A percentile compares a stretch with the other conserved stretches of the same genome.
Evolutionary conservation across 306 rosid species (phyloP).

Genomic region (Corylus heterophylla): DNA sequence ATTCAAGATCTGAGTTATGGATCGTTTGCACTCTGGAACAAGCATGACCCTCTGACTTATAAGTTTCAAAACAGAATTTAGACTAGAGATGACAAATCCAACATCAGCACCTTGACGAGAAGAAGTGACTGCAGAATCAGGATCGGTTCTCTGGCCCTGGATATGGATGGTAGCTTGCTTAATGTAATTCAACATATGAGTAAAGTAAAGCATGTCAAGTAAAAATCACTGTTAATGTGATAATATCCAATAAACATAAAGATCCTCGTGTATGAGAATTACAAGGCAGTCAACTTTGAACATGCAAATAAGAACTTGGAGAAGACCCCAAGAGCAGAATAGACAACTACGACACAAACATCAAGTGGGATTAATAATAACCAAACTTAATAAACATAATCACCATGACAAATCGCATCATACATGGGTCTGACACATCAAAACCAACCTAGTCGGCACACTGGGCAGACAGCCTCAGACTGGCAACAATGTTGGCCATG

Average conservation of each 20-base stretch:
- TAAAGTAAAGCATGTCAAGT: conserved; percentile 3
- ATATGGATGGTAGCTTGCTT: conserved; percentile 27
- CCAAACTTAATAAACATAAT: not conserved
- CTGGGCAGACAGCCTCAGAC: not conserved
- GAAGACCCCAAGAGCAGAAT: not conserved
- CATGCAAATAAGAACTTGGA: not conserved
- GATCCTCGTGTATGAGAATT: not conserved
- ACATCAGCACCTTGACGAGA: conserved; percentile 87
- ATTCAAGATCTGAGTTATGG: conserved; percentile 82
- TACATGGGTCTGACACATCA: not conserved
- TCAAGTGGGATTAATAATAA: not conserved
- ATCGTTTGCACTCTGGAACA: conserved; percentile 83
- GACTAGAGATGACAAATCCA: conserved; percentile 77
- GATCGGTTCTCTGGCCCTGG: conserved; percentile 85
- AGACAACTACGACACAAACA: not conserved
- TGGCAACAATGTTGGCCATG: not conserved
- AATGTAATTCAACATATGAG: conserved; percentile 13
- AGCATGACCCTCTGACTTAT: conserved; percentile 89
- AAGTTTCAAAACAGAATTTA: conserved; percentile 82
- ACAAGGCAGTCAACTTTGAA: not conserved
- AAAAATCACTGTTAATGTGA: not conserved
- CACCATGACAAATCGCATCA: not conserved
- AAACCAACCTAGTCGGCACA: not conserved
- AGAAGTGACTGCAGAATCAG: conserved; percentile 88
- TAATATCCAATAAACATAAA: not conserved